phyloP scores from a whole-genome alignment of 2,329 filamentous ascomycete species.

The Exophiala viscosa region DNA sequence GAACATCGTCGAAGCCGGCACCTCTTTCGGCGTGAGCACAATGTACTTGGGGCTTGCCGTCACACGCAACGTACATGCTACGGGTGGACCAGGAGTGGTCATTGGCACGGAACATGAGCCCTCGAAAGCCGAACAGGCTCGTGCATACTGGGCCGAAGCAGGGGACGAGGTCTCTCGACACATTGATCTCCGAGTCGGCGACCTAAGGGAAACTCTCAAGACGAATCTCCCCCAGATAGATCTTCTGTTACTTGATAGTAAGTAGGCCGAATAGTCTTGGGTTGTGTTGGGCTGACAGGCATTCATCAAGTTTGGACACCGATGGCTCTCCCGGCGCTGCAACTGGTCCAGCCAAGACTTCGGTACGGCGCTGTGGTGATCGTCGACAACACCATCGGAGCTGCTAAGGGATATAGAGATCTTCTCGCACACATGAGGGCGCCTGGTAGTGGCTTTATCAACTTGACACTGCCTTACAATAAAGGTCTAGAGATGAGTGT shows the following conservation, averaged over 20 bases:
- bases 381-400: slow-evolving; percentile 37
- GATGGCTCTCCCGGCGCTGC: slow-evolving; percentile 38
- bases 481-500: slow-evolving; percentile 48
- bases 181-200: slow-evolving; percentile 41
- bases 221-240: slow-evolving; percentile 31
- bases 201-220: slow-evolving; percentile 40
- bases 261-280: slow-evolving; percentile 12
- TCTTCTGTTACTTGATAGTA: slow-evolving; percentile 36
- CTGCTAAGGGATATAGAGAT: slow-evolving; percentile 33
- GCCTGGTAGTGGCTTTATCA: slow-evolving; percentile 49
- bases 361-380: slow-evolving; percentile 37
- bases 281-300: not conserved
- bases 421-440: slow-evolving; percentile 32
- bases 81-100: slow-evolving; percentile 30
- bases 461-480: slow-evolving; percentile 47
- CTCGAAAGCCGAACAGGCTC: slow-evolving; percentile 33
- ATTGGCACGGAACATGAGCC: slow-evolving; percentile 41
- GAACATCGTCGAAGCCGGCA: slow-evolving; percentile 41
- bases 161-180: slow-evolving; percentile 32
- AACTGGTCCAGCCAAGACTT: slow-evolving; percentile 35
- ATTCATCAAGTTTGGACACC: slow-evolving; percentile 38
- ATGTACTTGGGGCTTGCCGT: slow-evolving; percentile 43
- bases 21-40: slow-evolving; percentile 42
- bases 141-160: slow-evolving; percentile 35
- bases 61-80: slow-evolving; percentile 24